Evolutionary conservation across 805 yeast species (phyloP).

Genomic region (Barnettozyma californica): DNA sequence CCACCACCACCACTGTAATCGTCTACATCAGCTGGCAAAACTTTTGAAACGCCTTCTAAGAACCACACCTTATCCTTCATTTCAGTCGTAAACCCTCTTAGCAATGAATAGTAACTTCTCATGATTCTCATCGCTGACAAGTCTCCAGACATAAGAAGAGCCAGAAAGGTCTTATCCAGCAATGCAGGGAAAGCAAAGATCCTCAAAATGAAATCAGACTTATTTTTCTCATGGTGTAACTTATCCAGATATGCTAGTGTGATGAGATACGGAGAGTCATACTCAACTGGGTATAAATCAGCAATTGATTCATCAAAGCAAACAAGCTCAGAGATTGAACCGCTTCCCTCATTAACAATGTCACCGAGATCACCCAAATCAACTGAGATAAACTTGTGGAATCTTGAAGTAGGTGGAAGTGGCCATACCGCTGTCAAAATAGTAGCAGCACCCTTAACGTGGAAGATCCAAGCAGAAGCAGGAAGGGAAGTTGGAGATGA

Average conservation of each 20-base stretch:
- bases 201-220: slow-evolving; percentile 79
- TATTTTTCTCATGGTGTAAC: slow-evolving; percentile 72
- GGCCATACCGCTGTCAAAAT: slow-evolving; percentile 97
- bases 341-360: slow-evolving; percentile 32
- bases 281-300: slow-evolving; percentile 81
- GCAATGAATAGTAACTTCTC: slow-evolving; percentile 78
- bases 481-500: slow-evolving; percentile 53
- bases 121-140: slow-evolving; percentile 84
- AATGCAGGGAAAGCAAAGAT: slow-evolving; percentile 93
- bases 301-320: slow-evolving; percentile 85
- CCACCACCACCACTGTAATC: slow-evolving; percentile 89
- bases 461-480: slow-evolving; percentile 95
- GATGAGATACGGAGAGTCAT: slow-evolving; percentile 79
- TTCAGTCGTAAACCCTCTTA: slow-evolving; percentile 77
- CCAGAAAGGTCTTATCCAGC: slow-evolving; percentile 73
- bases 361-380: slow-evolving; percentile 89
- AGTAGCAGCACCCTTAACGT: slow-evolving; percentile 95
- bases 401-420: slow-evolving; percentile 59
- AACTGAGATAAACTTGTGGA: slow-evolving; percentile 69
- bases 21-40: slow-evolving; percentile 87
- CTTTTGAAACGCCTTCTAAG: slow-evolving; percentile 83
- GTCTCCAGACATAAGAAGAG: slow-evolving; percentile 79
- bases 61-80: slow-evolving; percentile 93
- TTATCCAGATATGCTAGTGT: slow-evolving; percentile 83
- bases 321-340: slow-evolving; percentile 48